Conservation (phyloP, 2,329 filamentous ascomycete species). For the Pseudonectria buxi region DNA sequence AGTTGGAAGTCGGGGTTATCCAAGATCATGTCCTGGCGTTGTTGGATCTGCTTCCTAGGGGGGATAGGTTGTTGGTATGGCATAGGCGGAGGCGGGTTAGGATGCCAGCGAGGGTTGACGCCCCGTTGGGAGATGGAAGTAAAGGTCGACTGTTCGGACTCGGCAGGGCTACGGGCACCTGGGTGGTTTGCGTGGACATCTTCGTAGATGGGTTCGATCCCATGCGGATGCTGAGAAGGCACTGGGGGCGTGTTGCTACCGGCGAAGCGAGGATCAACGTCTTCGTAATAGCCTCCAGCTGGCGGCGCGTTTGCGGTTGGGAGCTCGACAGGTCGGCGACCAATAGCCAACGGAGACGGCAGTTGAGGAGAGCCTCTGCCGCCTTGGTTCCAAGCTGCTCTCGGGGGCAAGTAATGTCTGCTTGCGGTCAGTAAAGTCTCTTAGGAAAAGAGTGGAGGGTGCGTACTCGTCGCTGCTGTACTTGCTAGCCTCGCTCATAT, state of each 20-base stretch:
- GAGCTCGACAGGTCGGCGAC: constrained; percentile 30
- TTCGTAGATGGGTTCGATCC: constrained; percentile 48
- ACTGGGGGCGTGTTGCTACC: constrained; percentile 26
- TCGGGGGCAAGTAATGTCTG: constrained; percentile 49
- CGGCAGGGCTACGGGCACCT: constrained; percentile 61
- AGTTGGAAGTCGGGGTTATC: constrained; percentile 85
- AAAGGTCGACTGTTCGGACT: constrained; percentile 77
- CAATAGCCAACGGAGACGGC: constrained; percentile 38
- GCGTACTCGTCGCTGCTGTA: constrained; percentile 67
- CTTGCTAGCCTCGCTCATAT: constrained; percentile 60
- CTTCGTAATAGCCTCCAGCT: constrained; percentile 68
- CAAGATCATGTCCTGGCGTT: constrained; percentile 66
- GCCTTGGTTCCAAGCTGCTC: constrained; percentile 48
- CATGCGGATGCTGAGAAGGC: constrained; percentile 21
- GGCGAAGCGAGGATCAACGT: constrained; percentile 83
- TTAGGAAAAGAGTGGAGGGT: not conserved
- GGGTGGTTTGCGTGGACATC: constrained; percentile 47
- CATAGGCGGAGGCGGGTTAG: constrained; percentile 39
- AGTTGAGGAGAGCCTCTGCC: constrained; percentile 38
- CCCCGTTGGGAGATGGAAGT: constrained; percentile 85
- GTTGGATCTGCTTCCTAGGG: constrained; percentile 40
- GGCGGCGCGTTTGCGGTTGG: constrained; percentile 28
- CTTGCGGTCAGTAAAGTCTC: constrained; percentile 1
- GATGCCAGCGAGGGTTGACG: constrained; percentile 82
- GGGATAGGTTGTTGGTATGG: constrained; percentile 37